Percentiles rank a stretch among this genome's conserved stretches.
Conservation (phyloP, 2,329 filamentous ascomycete species). For the Ophiobolus disseminans region DNA sequence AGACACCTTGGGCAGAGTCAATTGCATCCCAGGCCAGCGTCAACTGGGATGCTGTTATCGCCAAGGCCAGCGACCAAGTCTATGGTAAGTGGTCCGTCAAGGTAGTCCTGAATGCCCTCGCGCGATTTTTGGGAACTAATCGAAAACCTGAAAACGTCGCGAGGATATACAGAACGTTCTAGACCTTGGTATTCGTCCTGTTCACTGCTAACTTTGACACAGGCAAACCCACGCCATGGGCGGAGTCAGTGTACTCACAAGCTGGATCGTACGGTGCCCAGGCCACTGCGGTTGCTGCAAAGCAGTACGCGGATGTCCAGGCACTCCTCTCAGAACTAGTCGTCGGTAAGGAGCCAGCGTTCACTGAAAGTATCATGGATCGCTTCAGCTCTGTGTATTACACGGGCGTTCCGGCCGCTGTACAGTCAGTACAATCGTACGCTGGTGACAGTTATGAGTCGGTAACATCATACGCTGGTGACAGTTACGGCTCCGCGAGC, state of each 20-base stretch:
- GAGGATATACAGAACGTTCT: too few species aligned
- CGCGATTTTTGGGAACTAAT: too few species aligned
- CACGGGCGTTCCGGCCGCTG: constrained; percentile 66
- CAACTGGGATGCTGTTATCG: constrained; percentile 69
- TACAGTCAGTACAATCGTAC: constrained; percentile 62
- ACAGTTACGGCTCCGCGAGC: constrained; percentile 54
- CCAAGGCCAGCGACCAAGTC: constrained; percentile 70
- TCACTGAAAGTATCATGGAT: constrained; percentile 79
- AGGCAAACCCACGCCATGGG: constrained; percentile 63
- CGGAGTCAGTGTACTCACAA: constrained; percentile 56
- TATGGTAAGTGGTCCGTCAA: constrained; percentile 64
- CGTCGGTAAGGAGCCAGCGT: constrained; percentile 77
- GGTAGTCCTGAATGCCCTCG: too few species aligned
- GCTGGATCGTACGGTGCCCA: constrained; percentile 67
- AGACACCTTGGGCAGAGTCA: constrained; percentile 61
- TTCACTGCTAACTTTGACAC: neutral
- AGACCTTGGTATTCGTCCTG: neutral
- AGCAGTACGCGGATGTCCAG: constrained; percentile 74
- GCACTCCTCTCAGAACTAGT: constrained; percentile 79
- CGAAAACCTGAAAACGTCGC: too few species aligned
- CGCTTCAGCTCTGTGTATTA: constrained; percentile 75
- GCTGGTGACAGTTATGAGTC: constrained; percentile 54
- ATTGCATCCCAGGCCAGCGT: constrained; percentile 63
- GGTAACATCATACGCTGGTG: constrained; percentile 60
- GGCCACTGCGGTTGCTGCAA: constrained; percentile 65